phyloP scores from a whole-genome alignment of 2,329 filamentous ascomycete species.

The Beauveria caledonica region DNA sequence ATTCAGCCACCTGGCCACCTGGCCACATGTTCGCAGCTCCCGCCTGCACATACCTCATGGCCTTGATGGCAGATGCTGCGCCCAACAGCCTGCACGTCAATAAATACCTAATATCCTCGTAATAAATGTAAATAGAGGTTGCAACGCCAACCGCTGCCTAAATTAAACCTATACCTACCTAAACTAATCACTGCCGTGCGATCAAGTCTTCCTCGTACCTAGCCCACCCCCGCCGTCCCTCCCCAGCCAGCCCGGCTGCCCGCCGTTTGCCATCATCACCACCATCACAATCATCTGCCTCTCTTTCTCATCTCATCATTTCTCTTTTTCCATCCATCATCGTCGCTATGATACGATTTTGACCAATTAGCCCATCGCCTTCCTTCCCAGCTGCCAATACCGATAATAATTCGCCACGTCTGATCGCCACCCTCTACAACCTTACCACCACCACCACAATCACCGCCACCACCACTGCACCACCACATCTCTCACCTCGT shows the following conservation, averaged over 20 bases:
- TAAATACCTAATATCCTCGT: too few relatives aligned
- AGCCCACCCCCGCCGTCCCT: neutral
- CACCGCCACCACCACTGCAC: neutral
- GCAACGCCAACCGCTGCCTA: too few relatives aligned
- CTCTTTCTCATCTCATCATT: neutral
- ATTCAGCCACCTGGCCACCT: neutral
- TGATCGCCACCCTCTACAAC: neutral
- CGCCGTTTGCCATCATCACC: slow-evolving; percentile 3
- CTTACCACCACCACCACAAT: neutral
- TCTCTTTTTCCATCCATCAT: neutral
- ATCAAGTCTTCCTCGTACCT: too few relatives aligned
- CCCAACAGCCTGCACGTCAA: too few relatives aligned
- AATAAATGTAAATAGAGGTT: too few relatives aligned
- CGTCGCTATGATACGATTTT: neutral
- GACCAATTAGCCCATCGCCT: too few relatives aligned
- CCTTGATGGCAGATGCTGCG: neutral
- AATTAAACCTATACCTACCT: too few relatives aligned
- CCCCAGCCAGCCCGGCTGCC: neutral
- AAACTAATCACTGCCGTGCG: too few relatives aligned
- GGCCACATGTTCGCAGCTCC: neutral
- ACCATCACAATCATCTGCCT: neutral
- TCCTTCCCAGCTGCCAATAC: neutral
- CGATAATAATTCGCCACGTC: neutral
- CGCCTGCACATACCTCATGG: neutral
- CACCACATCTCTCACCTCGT: neutral